Evolutionary conservation across 495 filamentous ascomycete genomes (phyloP), one percentile per base, ranked within the genome.

Genomic region (Achaetomiella virescens): DNA sequence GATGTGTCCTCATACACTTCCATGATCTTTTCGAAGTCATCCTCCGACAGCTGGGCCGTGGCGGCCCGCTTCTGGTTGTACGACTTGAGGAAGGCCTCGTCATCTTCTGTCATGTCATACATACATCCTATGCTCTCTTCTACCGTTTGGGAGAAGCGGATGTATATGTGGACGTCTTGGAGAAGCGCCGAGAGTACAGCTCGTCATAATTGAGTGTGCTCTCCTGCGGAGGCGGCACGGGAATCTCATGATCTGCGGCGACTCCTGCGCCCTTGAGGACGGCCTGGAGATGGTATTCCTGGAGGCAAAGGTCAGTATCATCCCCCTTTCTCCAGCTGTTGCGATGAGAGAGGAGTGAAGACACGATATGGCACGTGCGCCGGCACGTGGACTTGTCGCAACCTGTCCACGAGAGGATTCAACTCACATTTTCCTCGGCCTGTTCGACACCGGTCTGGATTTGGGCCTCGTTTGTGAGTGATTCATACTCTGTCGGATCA

Each of bases 211-310:
- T 79, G 61, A 89, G 79, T 50, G 78, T 79, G 65, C 86, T 89
- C 69, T 91, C 84, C 64, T 92, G 81, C 14, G 82, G 80, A 62
- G 81, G 81, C 45, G 91, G 93, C 31, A 93, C 95, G 33, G 93
- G 93, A 63, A 98, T 83, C 75, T 91, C 90, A 71, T 79, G 78
- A 52, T 79, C 78, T 44, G 84, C 87, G 50, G 84, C 84, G 42
- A 78, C 78, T 29, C 81, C 82, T 37, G 87, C 86, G 49, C 82
- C 87, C 63, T 84, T 87, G 54, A 98, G 90, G 43, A 90, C 89
- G 48, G 86, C 88, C 79, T 98, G 93, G 58, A 98, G 81, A 86
- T 98, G 93, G 77, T 93, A 90, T 87, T 98, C 93, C 95, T 98
- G 76, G 65, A 33, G 54, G 33, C 22, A 21, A 27, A 48, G 51